phyloP scores from a whole-genome alignment of 2,329 filamentous ascomycete species.

The Trichophyton verrucosum region DNA sequence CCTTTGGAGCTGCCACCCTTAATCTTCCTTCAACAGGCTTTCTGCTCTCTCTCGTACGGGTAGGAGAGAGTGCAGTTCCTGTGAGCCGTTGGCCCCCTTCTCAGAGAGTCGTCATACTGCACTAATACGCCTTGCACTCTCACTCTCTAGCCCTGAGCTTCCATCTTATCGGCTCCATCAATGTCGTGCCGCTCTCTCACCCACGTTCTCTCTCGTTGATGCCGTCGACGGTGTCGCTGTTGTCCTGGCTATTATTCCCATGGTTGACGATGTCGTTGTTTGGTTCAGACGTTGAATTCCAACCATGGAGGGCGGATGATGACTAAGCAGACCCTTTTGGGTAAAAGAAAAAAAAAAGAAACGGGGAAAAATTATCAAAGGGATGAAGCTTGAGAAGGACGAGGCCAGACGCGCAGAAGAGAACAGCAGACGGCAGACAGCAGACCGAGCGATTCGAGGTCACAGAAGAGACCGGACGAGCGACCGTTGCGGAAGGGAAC shows the following conservation, averaged over 20 bases:
- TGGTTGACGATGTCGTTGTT: background rate
- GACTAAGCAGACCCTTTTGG: background rate
- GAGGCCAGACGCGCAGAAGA: background rate
- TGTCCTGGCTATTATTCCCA: background rate
- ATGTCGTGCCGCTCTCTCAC: background rate
- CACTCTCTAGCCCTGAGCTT: background rate
- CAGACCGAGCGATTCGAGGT: background rate
- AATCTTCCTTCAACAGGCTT: background rate
- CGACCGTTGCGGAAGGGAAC: background rate
- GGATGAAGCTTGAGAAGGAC: background rate
- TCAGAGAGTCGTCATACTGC: background rate
- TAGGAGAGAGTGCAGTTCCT: background rate
- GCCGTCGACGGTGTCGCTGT: background rate
- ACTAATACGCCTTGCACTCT: background rate
- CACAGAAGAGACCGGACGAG: background rate
- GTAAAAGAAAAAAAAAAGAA: background rate
- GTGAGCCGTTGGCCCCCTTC: background rate
- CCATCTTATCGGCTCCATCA: background rate
- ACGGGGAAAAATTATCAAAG: background rate
- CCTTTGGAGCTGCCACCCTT: background rate
- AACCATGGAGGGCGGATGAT: background rate
- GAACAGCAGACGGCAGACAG: background rate
- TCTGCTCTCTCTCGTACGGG: background rate
- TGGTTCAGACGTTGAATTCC: background rate
- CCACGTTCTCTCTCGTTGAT: background rate